Base-by-base conservation (phyloP, 108 stramenopile species). In the Discostella stelligeroides region DNA sequence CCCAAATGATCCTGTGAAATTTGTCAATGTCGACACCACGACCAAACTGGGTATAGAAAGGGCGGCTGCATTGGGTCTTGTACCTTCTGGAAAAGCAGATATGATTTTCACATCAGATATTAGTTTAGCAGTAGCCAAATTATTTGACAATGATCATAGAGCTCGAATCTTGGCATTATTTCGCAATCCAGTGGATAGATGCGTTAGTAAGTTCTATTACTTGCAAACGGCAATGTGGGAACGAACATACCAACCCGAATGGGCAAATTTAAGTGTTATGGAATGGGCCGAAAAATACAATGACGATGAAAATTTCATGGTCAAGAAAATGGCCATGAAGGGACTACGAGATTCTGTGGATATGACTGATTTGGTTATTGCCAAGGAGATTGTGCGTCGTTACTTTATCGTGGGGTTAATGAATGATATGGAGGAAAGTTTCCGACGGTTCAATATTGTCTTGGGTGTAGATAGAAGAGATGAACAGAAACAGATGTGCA, bases 161-260 rank as follows among this genome's bases (percentile, higher is more conserved):
- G 73, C 51, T 7, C 42, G 73, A 29, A 65, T 72, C 37, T 79
- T 72, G 38, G 67, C 78, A 21, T 25, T 86, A 15, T 80, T 86
- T 51, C 75, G 85, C 54, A 71, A 86, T 58, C 85, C 85, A 15
- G 51, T 86, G 1, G 82, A 86, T 66, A 47, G 82, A 50, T 57
- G 76, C 14, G 72, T 81, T n/a, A 83, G 82, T 50, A 83, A 81
- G 55, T 86, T 83, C 45, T 83, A 81, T 57, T 86, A 86, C 48
- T 53, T 75, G 11, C 80, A 79, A 43, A 53, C 68, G 28, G 84
- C 84, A 17, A 67, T 63, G 5, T 86, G 85, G 85, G 85, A 86
- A 63, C 43, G 62, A 46, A 81, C 80, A 0, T 88, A 84, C 45
- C 62, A 62, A 46, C 82, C 83, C 0, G 79, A 79, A 25, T 80